phyloP scores from a whole-genome alignment of 495 filamentous ascomycete genomes.

The Neurospora pannonica region DNA sequence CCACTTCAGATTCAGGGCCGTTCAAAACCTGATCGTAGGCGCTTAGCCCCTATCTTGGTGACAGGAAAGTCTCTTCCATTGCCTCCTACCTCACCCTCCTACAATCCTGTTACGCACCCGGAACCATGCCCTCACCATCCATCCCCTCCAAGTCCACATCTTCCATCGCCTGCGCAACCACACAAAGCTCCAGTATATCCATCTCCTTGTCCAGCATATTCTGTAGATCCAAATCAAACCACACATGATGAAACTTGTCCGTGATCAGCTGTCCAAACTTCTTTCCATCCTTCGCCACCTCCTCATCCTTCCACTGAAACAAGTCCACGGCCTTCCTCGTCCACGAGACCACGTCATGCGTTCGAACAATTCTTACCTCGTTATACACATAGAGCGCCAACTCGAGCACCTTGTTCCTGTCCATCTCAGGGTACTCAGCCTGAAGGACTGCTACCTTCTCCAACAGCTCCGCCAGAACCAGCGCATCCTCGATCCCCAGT shows the following conservation, averaged over 20 bases:
- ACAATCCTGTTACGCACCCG: too few relatives aligned
- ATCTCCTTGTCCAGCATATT: slow-evolving; percentile 21
- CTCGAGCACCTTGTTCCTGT: slow-evolving; percentile 10
- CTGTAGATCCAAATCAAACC: slow-evolving; percentile 30
- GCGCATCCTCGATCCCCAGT: slow-evolving; percentile 45
- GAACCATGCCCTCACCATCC: too few relatives aligned
- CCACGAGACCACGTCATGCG: slow-evolving; percentile 25
- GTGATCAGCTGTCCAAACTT: slow-evolving; percentile 23
- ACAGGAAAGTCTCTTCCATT: too few relatives aligned
- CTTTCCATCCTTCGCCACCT: slow-evolving; percentile 18
- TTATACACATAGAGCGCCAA: slow-evolving; percentile 31
- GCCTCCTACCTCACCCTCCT: too few relatives aligned
- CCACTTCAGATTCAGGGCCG: background rate
- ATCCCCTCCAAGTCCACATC: too few relatives aligned
- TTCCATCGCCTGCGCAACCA: too few relatives aligned
- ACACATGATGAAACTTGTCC: slow-evolving; percentile 25
- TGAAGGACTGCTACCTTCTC: slow-evolving; percentile 5
- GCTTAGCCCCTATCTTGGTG: too few relatives aligned
- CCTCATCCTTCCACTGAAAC: slow-evolving; percentile 31
- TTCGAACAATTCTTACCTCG: slow-evolving; percentile 23
- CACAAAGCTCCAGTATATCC: background rate
- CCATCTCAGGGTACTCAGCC: background rate
- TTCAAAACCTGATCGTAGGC: too few relatives aligned
- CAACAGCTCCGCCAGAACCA: slow-evolving; percentile 34
- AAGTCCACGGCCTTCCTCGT: slow-evolving; percentile 29